phyloP scores from a whole-genome alignment of 257 asterid genomes.

The Solanum pinnatisectum region DNA sequence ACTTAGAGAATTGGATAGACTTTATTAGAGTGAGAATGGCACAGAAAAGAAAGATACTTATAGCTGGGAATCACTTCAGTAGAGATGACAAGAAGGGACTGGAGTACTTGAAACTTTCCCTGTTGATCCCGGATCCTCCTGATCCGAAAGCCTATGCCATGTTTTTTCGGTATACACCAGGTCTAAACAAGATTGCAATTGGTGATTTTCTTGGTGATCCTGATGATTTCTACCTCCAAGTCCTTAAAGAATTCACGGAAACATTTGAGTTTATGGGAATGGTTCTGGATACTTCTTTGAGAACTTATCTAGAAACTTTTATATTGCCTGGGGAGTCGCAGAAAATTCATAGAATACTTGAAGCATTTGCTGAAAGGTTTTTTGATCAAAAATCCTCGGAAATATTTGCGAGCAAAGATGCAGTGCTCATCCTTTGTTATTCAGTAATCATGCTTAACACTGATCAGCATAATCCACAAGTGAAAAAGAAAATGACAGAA shows the following conservation, averaged over 20 bases:
- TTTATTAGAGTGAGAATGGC: constrained; percentile 54
- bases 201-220: constrained; percentile 93
- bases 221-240: constrained; percentile 58
- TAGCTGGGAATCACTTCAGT: constrained; percentile 78
- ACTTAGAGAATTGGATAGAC: constrained; percentile 53
- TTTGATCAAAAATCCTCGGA: constrained; percentile 87
- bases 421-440: constrained; percentile 68
- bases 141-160: constrained; percentile 68
- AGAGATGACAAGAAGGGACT: constrained; percentile 74
- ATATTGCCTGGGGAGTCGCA: constrained; percentile 90
- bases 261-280: constrained; percentile 72
- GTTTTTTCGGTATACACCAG: constrained; percentile 62
- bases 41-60: constrained; percentile 65
- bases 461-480: constrained; percentile 92
- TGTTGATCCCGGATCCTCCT: constrained; percentile 55
- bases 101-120: constrained; percentile 56
- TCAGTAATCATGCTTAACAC: constrained; percentile 93
- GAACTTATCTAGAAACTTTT: constrained; percentile 69
- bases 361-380: constrained; percentile 85
- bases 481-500: constrained; percentile 92
- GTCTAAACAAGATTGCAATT: constrained; percentile 54
- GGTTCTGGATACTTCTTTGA: constrained; percentile 58
- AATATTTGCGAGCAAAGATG: constrained; percentile 64
- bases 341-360: constrained; percentile 79
- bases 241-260: constrained; percentile 64